Conservation (phyloP, 345 rosid species). For the Pugionium cornutum region DNA sequence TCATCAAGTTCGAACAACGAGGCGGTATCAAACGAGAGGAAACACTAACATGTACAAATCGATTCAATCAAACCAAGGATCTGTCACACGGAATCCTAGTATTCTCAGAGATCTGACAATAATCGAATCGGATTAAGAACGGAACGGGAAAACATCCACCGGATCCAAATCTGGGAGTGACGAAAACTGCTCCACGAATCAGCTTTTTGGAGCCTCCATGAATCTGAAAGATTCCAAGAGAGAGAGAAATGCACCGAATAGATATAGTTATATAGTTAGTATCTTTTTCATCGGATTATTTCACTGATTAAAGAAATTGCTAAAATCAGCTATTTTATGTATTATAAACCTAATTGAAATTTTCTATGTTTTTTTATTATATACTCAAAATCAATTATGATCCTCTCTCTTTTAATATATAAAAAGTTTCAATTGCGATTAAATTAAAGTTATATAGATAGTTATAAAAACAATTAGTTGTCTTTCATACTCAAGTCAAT, state of each 20-base stretch:
- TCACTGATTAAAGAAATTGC: too few relatives aligned
- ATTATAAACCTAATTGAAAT: too few relatives aligned
- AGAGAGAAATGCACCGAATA: background rate
- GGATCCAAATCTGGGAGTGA: conserved; percentile 49
- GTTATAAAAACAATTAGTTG: too few relatives aligned
- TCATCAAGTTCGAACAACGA: conserved; percentile 17
- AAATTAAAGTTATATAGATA: too few relatives aligned
- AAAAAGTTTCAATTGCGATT: too few relatives aligned
- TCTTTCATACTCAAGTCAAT: too few relatives aligned
- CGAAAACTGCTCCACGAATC: conserved; percentile 29
- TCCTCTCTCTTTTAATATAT: too few relatives aligned
- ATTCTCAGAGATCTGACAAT: conserved; percentile 14
- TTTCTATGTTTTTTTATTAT: too few relatives aligned
- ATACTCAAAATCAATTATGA: too few relatives aligned
- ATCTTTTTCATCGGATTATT: too few relatives aligned
- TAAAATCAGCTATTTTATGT: too few relatives aligned
- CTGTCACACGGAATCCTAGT: conserved; percentile 11
- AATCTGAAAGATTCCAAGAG: conserved; percentile 43
- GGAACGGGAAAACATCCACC: conserved; percentile 29
- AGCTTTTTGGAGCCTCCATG: conserved; percentile 41
- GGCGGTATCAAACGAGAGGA: conserved; percentile 5
- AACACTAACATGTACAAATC: conserved; percentile 14
- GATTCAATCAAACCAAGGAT: conserved; percentile 29
- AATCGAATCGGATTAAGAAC: conserved; percentile 45
- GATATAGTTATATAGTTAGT: too few relatives aligned